phyloP scores from a whole-genome alignment of 2,329 filamentous ascomycete species.

The Cryphonectria nitschkei region DNA sequence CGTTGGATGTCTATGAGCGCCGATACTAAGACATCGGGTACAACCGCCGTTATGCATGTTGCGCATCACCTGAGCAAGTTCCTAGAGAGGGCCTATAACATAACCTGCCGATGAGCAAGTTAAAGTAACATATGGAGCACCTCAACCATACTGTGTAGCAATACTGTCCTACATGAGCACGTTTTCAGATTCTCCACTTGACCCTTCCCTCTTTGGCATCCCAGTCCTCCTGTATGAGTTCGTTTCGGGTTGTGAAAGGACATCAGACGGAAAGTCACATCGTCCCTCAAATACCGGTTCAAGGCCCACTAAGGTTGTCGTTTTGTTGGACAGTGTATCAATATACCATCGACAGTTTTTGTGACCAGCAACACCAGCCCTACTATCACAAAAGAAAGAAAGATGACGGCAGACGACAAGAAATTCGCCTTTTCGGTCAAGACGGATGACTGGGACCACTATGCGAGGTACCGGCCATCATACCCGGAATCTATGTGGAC shows the following conservation, averaged over 20 bases:
- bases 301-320: neutral
- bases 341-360: neutral
- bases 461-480: conserved; percentile 19
- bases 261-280: neutral
- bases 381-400: neutral
- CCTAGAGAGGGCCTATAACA: neutral
- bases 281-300: neutral
- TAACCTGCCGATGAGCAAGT: conserved; percentile 11
- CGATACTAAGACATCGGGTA: neutral
- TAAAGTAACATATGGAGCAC: neutral
- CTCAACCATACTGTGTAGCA: neutral
- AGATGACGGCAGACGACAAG: conserved; percentile 12
- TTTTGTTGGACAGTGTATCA: neutral
- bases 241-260: neutral
- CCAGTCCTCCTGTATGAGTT: neutral
- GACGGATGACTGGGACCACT: conserved; percentile 25
- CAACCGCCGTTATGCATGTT: neutral
- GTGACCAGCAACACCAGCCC: neutral
- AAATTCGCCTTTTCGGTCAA: conserved; percentile 19
- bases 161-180: conserved; percentile 7
- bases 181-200: neutral
- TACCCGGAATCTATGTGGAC: conserved; percentile 25
- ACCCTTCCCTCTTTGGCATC: neutral
- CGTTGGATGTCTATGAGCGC: neutral
- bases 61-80: conserved; percentile 1